These are phyloP conservation scores for Ustilago loliicola DNA, from an alignment of 1,284 basidiomycete genomes.

Conservation along the genomic window DNA sequence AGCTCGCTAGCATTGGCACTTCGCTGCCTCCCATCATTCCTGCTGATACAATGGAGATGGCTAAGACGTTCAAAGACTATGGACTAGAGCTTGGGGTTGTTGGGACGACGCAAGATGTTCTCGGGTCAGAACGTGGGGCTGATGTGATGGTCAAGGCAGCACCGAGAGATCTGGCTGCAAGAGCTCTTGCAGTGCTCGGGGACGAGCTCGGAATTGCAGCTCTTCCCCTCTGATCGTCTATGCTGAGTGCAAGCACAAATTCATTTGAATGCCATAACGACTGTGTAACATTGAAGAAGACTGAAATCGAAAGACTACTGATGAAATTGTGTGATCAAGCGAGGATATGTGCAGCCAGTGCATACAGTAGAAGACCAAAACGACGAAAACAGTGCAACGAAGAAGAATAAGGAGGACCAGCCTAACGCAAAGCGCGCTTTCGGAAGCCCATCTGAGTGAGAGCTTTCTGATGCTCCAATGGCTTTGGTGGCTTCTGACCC, in stretches of 20 bases:
- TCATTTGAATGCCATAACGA: neutral
- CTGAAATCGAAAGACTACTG: neutral
- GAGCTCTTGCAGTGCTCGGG: slow-evolving; percentile 26
- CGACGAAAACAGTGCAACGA: neutral
- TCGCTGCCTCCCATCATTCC: slow-evolving; percentile 30
- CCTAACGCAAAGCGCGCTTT: neutral
- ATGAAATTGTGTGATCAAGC: too few relatives aligned
- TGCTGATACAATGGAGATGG: slow-evolving; percentile 14
- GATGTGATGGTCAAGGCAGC: neutral
- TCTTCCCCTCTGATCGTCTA: slow-evolving; percentile 5
- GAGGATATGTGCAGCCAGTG: too few relatives aligned
- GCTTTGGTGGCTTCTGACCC: neutral
- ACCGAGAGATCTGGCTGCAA: slow-evolving; percentile 24
- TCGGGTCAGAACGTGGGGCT: neutral
- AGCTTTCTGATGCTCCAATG: slow-evolving; percentile 17
- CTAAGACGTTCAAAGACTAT: slow-evolving; percentile 5
- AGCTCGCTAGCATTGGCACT: slow-evolving; percentile 24
- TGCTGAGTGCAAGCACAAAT: neutral
- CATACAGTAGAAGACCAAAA: too few relatives aligned
- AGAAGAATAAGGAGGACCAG: neutral
- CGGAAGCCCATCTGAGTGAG: slow-evolving; percentile 36
- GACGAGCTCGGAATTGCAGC: slow-evolving; percentile 24
- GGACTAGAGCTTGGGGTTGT: slow-evolving; percentile 32
- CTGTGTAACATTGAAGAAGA: neutral
- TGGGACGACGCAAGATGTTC: slow-evolving; percentile 18